These are phyloP conservation scores for Rhododendron griersonianum DNA, from an alignment of 148 eudicot species.

Conservation along the genomic window DNA sequence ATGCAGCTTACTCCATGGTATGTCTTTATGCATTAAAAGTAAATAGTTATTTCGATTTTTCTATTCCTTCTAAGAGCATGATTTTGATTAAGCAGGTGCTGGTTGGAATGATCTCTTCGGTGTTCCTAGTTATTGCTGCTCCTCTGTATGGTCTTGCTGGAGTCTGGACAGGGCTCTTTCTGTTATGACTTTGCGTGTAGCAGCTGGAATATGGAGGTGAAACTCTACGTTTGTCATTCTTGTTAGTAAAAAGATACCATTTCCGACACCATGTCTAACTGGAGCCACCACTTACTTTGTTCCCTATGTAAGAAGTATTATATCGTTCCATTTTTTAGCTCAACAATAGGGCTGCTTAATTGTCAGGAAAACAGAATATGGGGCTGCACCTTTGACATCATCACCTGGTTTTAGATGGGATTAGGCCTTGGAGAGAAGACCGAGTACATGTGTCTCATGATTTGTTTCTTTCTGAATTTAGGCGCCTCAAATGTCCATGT, in stretches of 20 bases:
- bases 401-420: neutral
- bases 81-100: slow-evolving; percentile 43
- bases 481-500: neutral
- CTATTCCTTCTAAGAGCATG: neutral
- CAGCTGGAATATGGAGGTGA: too few relatives aligned
- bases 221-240: too few relatives aligned
- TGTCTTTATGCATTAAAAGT: neutral
- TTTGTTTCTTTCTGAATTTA: neutral
- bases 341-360: neutral
- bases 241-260: neutral
- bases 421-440: neutral
- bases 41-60: neutral
- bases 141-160: slow-evolving; percentile 76
- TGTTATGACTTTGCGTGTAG: slow-evolving; percentile 90
- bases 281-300: neutral
- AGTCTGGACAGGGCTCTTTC: slow-evolving; percentile 79
- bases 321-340: neutral
- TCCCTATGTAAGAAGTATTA: neutral
- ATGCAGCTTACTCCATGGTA: slow-evolving; percentile 93
- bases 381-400: neutral
- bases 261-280: neutral
- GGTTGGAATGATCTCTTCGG: slow-evolving; percentile 59
- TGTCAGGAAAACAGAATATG: neutral
- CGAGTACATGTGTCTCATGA: neutral
- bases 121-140: slow-evolving; percentile 54